Base-by-base conservation (phyloP, 1,284 basidiomycete genomes). In the Rhodotorula sp. region DNA sequence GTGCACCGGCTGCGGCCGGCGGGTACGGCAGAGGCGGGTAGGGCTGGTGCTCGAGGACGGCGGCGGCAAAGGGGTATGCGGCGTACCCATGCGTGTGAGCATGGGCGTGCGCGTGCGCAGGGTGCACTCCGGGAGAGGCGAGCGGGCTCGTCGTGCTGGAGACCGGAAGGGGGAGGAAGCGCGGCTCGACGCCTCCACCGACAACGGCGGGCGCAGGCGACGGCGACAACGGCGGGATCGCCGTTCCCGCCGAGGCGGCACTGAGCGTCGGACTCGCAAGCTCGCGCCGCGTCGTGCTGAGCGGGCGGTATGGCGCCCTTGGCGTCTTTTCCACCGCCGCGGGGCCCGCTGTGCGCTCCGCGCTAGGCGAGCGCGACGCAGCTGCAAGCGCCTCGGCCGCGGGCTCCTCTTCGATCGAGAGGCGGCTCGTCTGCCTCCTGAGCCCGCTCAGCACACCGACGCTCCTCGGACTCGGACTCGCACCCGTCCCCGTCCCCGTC, bases 321-420 rank as follows among this genome's bases (percentile, higher is more conserved):
- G 39, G 62, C 32, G 51, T 44, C 22, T 21, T 22, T 19, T 44
- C 51, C 27, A n/a, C 27, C 13, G 3, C 27, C 13, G 3, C 41
- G 19, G 5, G 8, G 1, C 9, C 48, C 1, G 34, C 37, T 17
- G 44, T 29, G 8, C 46, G n/a, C 10, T 62, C 48, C 8, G 6
- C 27, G 29, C 50, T 39, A 2, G 34, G 29, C 39, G 58, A 29
- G 8, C 50, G 41, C 41, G 57, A 46, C 8, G 41, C 61, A 1
- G 22, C 10, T 2, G 56, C 55, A 17, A 46, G 53, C 7, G 53
- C 54, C 39, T 64, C 54, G 8, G 55, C 50, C n/a, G 39, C 67
- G 21, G 62, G 41, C 36, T 75, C 73, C 57, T 75, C 73, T 64
- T 75, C 68, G 51, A 75, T 75, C 34, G 66, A 61, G 15, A 69